Conservation (phyloP, 768 basidiomycete species). For the Dacryopinax primogenitus region DNA sequence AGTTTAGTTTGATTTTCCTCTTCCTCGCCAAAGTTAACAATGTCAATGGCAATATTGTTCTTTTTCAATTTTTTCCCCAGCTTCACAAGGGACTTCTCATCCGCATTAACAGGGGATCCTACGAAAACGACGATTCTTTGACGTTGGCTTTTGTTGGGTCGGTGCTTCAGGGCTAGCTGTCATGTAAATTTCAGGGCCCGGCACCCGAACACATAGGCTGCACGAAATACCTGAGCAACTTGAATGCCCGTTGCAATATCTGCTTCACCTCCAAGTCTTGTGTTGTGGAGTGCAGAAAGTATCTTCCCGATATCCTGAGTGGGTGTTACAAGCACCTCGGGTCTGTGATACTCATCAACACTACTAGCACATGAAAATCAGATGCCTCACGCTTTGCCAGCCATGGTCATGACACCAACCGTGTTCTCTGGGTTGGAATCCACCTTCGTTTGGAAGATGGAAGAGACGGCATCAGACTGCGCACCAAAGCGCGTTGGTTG, state of each 20-base stretch:
- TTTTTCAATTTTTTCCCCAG: constrained; percentile 97
- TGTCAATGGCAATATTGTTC: constrained; percentile 94
- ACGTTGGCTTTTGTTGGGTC: constrained; percentile 95
- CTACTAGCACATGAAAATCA: not conserved
- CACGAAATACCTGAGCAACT: constrained; percentile 51
- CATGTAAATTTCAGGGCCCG: not conserved
- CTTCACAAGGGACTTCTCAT: constrained; percentile 68
- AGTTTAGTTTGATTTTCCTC: constrained; percentile 56
- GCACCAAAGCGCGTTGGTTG: constrained; percentile 75
- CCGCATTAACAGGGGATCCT: constrained; percentile 72
- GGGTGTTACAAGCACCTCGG: constrained; percentile 91
- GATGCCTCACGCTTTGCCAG: constrained; percentile 69
- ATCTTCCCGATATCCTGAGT: constrained; percentile 92
- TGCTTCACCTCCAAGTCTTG: constrained; percentile 64
- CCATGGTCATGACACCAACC: constrained; percentile 97
- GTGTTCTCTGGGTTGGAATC: constrained; percentile 96
- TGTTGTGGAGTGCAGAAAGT: constrained; percentile 59
- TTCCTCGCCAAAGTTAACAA: constrained; percentile 75
- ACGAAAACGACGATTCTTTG: constrained; percentile 93
- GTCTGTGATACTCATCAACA: constrained; percentile 35
- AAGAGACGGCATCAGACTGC: constrained; percentile 81
- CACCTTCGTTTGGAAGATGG: constrained; percentile 83
- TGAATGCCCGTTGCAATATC: constrained; percentile 85
- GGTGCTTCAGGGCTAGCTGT: constrained; percentile 80
- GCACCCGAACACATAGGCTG: too few species aligned